These are phyloP conservation scores for Tardiomyces blankii DNA, from an alignment of 1,139 yeast species.

Conservation along the genomic window DNA sequence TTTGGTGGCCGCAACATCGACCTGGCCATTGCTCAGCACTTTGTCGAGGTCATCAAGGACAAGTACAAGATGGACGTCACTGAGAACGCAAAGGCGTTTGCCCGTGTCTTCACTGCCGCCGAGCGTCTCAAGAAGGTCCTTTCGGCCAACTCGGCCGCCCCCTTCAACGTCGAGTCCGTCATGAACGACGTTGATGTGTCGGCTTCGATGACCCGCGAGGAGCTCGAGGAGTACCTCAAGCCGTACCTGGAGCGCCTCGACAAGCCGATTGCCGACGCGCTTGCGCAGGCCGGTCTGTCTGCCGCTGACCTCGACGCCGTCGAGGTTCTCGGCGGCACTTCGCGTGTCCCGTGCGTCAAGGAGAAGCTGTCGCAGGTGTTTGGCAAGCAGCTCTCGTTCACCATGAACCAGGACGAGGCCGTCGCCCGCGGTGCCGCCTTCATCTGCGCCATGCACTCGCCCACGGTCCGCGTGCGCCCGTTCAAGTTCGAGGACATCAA, in stretches of 20 bases:
- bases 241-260: conserved; percentile 71
- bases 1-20: conserved; percentile 99
- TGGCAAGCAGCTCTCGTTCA: conserved; percentile 82
- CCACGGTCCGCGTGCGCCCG: conserved; percentile 97
- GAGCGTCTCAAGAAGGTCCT: conserved; percentile 92
- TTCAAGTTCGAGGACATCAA: conserved; percentile 96
- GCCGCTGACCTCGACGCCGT: conserved; percentile 73
- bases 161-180: conserved; percentile 89
- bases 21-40: conserved; percentile 85
- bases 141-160: conserved; percentile 93
- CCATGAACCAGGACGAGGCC: conserved; percentile 98
- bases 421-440: conserved; percentile 99
- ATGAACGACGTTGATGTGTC: conserved; percentile 97
- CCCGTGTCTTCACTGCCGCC: conserved; percentile 83
- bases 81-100: conserved; percentile 88
- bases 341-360: conserved; percentile 94
- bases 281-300: conserved; percentile 65
- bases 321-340: conserved; percentile 96
- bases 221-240: conserved; percentile 77
- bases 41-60: conserved; percentile 80
- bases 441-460: conserved; percentile 98
- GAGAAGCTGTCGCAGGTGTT: conserved; percentile 67
- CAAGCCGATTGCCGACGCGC: conserved; percentile 71
- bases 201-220: conserved; percentile 80
- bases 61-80: conserved; percentile 91